Conservation (phyloP, 768 basidiomycete genomes). For the Hysterangium stoloniferum region DNA sequence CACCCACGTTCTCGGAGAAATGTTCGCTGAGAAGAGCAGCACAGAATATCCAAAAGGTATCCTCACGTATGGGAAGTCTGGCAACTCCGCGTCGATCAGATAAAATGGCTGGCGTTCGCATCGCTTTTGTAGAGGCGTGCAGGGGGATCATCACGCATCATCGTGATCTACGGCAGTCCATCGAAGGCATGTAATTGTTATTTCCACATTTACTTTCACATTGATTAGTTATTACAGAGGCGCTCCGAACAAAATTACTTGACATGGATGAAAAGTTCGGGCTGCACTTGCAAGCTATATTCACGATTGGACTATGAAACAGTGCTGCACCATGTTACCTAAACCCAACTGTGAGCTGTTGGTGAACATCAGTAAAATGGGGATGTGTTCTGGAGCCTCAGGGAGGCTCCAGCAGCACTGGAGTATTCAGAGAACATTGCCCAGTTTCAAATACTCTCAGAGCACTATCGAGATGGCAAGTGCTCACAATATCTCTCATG, state of each 20-base stretch:
- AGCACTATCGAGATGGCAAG: too few species aligned
- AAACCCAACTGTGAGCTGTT: conserved; percentile 50
- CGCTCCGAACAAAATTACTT: conserved; percentile 53
- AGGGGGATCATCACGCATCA: conserved; percentile 53
- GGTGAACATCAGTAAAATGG: too few species aligned
- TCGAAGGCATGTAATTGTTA: conserved; percentile 51
- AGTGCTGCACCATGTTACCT: conserved; percentile 71
- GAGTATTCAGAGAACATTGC: too few species aligned
- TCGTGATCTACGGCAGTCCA: conserved; percentile 53
- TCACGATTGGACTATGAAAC: conserved; percentile 86
- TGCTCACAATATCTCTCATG: too few species aligned
- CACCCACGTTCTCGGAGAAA: conserved; percentile 82
- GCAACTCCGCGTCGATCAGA: conserved; percentile 74
- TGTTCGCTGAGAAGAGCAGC: conserved; percentile 76
- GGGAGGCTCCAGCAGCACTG: too few species aligned
- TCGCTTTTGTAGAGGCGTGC: conserved; percentile 70
- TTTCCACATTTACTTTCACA: background rate
- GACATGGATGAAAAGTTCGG: conserved; percentile 90
- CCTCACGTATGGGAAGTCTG: conserved; percentile 81
- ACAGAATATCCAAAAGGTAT: conserved; percentile 72
- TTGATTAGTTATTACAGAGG: conserved; percentile 33
- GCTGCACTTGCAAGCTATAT: conserved; percentile 75
- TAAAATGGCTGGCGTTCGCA: conserved; percentile 57
- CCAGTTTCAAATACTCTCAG: too few species aligned
- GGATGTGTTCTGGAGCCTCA: too few species aligned